Conservation (phyloP, 352 stramenopile species). For the Globisporangium rhizosaccharum region DNA sequence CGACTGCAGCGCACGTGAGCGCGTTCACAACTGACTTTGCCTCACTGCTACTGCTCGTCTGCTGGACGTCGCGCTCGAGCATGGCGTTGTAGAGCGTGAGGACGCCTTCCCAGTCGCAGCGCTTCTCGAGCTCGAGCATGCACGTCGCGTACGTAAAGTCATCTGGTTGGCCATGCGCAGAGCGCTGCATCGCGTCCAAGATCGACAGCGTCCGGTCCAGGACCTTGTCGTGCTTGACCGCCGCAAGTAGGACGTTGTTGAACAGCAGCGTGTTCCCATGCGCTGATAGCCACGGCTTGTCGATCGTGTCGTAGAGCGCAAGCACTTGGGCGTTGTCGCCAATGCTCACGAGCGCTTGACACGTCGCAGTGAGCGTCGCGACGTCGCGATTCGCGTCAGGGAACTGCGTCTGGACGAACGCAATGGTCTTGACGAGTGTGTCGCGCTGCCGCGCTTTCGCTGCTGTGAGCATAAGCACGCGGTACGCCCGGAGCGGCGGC, state of each 20-base stretch:
- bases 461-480: constrained; percentile 51
- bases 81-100: constrained; percentile 58
- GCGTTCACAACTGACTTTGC: constrained; percentile 36
- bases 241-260: constrained; percentile 59
- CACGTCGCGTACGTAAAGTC: constrained; percentile 63
- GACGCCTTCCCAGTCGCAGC: constrained; percentile 32
- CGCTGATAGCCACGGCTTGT: constrained; percentile 29
- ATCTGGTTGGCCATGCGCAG: constrained; percentile 34
- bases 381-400: constrained; percentile 27
- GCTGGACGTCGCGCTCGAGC: constrained; percentile 23
- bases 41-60: constrained; percentile 7
- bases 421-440: constrained; percentile 36
- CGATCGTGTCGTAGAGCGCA: constrained; percentile 39
- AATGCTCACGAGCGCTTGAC: constrained; percentile 49
- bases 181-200: constrained; percentile 37
- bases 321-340: constrained; percentile 37
- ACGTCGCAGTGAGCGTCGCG: constrained; percentile 49
- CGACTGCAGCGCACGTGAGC: constrained; percentile 37
- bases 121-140: constrained; percentile 49
- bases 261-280: constrained; percentile 42
- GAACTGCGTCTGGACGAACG: constrained; percentile 44
- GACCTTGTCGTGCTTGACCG: constrained; percentile 20
- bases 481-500: constrained; percentile 48
- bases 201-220: constrained; percentile 30
- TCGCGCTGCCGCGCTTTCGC: constrained; percentile 40